These are phyloP conservation scores for Bipolaris sorokiniana DNA, from an alignment of 2,329 filamentous ascomycete genomes.

Conservation along the genomic window DNA sequence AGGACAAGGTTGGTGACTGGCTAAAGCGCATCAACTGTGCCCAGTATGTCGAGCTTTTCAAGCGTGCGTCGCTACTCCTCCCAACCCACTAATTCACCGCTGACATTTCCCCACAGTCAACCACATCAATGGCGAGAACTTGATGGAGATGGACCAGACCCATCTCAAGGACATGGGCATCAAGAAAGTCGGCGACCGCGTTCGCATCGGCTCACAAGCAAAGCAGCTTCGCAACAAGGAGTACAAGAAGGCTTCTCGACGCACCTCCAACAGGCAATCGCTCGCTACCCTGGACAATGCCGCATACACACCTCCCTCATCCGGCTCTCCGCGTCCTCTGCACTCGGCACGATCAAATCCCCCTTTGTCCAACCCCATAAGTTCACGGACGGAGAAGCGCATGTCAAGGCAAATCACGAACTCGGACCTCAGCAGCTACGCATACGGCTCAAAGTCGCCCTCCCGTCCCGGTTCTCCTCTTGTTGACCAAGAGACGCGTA, in stretches of 20 bases:
- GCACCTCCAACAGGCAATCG: conserved; percentile 79
- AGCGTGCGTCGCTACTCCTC: conserved; percentile 52
- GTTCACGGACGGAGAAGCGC: conserved; percentile 55
- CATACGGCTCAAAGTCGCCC: conserved; percentile 58
- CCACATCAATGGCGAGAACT: conserved; percentile 95
- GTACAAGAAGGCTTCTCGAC: conserved; percentile 64
- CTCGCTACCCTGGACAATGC: conserved; percentile 77
- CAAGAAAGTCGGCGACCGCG: conserved; percentile 95
- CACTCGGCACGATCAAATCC: conserved; percentile 59
- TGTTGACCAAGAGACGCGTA: conserved; percentile 62
- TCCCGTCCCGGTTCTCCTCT: conserved; percentile 76
- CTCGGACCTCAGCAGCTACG: conserved; percentile 52
- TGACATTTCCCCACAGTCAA: conserved; percentile 63
- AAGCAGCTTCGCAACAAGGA: conserved; percentile 58
- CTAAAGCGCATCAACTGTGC: conserved; percentile 88
- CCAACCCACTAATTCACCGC: neutral
- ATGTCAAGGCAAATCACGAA: conserved; percentile 55
- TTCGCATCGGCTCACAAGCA: conserved; percentile 70
- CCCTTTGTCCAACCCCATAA: conserved; percentile 41
- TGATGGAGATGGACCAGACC: conserved; percentile 95
- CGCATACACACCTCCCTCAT: conserved; percentile 66
- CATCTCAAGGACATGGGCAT: conserved; percentile 98
- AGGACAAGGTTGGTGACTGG: conserved; percentile 90
- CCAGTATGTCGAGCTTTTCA: conserved; percentile 91
- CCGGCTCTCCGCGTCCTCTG: conserved; percentile 68